Evolutionary conservation across 129 eudicot species (phyloP).

Genomic region (Flaveria bidentis): DNA sequence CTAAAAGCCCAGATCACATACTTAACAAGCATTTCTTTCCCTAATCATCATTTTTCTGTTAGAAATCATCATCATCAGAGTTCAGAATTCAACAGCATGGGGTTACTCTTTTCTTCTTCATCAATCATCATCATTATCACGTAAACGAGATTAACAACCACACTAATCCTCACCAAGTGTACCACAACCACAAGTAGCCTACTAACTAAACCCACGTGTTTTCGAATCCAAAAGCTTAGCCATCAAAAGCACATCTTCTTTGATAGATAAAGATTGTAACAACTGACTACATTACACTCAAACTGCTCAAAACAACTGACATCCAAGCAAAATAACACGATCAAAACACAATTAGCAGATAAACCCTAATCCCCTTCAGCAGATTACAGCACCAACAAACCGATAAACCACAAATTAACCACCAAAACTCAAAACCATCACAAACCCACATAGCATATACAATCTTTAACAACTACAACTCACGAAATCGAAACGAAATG

Average conservation of each 20-base stretch:
- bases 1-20: background rate
- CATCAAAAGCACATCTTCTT: slow-evolving; percentile 11
- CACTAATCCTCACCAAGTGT: background rate
- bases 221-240: background rate
- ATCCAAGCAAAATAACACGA: background rate
- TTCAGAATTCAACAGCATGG: too few relatives aligned
- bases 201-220: background rate
- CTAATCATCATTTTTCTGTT: too few relatives aligned
- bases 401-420: background rate
- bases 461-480: slow-evolving; percentile 1
- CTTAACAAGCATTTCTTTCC: background rate
- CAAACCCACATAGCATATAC: background rate
- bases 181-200: background rate
- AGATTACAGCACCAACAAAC: background rate
- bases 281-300: slow-evolving; percentile 2
- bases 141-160: background rate
- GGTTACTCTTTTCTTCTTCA: background rate
- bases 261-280: background rate
- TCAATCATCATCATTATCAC: background rate
- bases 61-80: too few relatives aligned
- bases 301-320: slow-evolving; percentile 1
- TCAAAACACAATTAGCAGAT: background rate
- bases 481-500: background rate
- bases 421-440: background rate
- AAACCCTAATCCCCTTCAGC: slow-evolving; percentile 24